Conservation (phyloP, 371 early-diverging fungal genomes). For the Actinomortierella wolfii region DNA sequence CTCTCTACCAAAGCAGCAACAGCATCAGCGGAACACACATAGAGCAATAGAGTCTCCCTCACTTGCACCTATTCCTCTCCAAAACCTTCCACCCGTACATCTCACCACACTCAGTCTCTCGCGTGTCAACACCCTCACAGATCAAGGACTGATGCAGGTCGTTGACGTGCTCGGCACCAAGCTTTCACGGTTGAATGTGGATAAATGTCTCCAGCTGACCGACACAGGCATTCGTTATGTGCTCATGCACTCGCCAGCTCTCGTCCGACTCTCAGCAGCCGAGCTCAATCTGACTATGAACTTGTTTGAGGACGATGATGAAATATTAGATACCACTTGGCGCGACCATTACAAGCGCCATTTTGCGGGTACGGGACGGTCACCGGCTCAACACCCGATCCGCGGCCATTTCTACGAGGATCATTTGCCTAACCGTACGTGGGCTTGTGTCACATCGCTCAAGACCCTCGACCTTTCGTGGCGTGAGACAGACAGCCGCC, state of each 20-base stretch:
- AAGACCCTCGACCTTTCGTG: slow-evolving; percentile 11
- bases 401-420: background rate
- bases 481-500: slow-evolving; percentile 2
- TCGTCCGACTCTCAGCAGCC: slow-evolving; percentile 14
- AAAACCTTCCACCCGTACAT: too few species aligned
- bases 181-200: slow-evolving; percentile 15
- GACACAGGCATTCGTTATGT: slow-evolving; percentile 20
- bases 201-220: slow-evolving; percentile 10
- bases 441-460: slow-evolving; percentile 14
- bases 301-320: slow-evolving; percentile 16
- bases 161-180: slow-evolving; percentile 6
- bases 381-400: too few species aligned
- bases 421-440: background rate
- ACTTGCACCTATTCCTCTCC: too few species aligned
- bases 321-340: background rate
- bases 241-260: slow-evolving; percentile 17
- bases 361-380: too few species aligned
- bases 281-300: slow-evolving; percentile 24
- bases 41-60: too few species aligned
- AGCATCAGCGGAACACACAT: too few species aligned
- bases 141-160: slow-evolving; percentile 6
- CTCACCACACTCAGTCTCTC: slow-evolving; percentile 8
- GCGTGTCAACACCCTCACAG: slow-evolving; percentile 1
- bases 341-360: too few species aligned
- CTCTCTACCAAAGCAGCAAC: too few species aligned